These are phyloP conservation scores for Periconia sp. DNA, from an alignment of 2,329 filamentous ascomycete genomes.

Conservation along the genomic window DNA sequence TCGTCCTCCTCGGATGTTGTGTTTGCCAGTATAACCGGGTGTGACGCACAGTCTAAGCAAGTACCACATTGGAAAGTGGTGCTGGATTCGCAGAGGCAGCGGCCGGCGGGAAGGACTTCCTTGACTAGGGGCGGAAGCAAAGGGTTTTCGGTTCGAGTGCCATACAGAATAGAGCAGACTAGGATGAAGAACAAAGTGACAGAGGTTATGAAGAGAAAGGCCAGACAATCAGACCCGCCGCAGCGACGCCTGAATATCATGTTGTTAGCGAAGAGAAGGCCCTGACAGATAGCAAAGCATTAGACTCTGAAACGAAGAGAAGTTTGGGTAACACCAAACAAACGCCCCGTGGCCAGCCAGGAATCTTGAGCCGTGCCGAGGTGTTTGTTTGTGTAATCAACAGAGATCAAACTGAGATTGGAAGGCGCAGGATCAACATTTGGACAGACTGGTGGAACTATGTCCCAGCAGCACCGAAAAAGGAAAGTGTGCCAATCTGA, in stretches of 20 bases:
- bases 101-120: conserved; percentile 34
- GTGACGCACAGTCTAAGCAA: conserved; percentile 33
- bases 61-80: conserved; percentile 34
- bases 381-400: too few species aligned
- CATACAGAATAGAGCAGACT: conserved; percentile 36
- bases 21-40: conserved; percentile 23
- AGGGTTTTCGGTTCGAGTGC: conserved; percentile 33
- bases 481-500: too few species aligned
- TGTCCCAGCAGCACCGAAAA: too few species aligned
- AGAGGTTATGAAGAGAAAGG: conserved; percentile 30
- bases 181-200: conserved; percentile 33
- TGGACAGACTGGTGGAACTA: background rate
- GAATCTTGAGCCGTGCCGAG: background rate
- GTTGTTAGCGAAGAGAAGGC: conserved; percentile 4
- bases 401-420: background rate
- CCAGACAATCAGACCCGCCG: conserved; percentile 25
- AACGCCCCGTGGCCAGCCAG: background rate
- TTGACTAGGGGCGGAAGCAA: conserved; percentile 32
- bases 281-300: background rate
- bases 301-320: background rate
- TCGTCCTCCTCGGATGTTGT: conserved; percentile 19
- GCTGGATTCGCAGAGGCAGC: conserved; percentile 36
- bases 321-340: background rate
- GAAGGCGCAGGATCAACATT: background rate
- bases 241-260: conserved; percentile 33